Evolutionary conservation across 2,329 filamentous ascomycete genomes (phyloP).

Genomic region (Nemania sp.): DNA sequence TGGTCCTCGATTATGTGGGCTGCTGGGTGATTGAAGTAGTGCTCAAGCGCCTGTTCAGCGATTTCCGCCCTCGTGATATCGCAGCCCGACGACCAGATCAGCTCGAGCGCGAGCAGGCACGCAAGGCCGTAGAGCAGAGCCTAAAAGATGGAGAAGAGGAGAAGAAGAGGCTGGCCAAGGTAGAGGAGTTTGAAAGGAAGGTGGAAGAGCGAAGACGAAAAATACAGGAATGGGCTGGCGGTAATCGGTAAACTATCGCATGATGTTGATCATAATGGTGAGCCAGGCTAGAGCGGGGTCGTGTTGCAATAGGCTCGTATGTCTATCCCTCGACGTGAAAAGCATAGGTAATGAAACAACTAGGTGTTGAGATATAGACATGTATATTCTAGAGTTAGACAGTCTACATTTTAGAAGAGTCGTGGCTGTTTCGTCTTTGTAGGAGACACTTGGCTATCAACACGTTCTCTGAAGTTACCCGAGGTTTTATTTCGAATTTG

Average conservation of each 20-base stretch:
- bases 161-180: slow-evolving; percentile 64
- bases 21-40: slow-evolving; percentile 90
- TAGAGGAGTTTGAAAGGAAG: slow-evolving; percentile 70
- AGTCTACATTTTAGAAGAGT: slow-evolving; percentile 11
- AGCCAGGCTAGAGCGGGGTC: neutral
- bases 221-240: slow-evolving; percentile 61
- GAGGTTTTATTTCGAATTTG: too few species aligned
- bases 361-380: slow-evolving; percentile 17
- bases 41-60: slow-evolving; percentile 87
- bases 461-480: too few species aligned
- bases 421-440: neutral
- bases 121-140: slow-evolving; percentile 70
- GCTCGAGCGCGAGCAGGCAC: slow-evolving; percentile 77
- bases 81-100: slow-evolving; percentile 88
- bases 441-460: neutral
- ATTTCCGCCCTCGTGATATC: slow-evolving; percentile 94
- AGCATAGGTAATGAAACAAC: slow-evolving; percentile 1
- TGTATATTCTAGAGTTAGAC: slow-evolving; percentile 33
- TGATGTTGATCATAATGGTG: too few species aligned
- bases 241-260: slow-evolving; percentile 33
- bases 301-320: neutral
- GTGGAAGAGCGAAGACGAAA: slow-evolving; percentile 63
- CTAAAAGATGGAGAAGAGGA: slow-evolving; percentile 65
- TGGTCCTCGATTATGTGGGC: slow-evolving; percentile 87
- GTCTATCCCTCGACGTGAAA: neutral